These are phyloP conservation scores for Ophiosphaerella korrae DNA, from an alignment of 2,329 filamentous ascomycete species.

Conservation along the genomic window DNA sequence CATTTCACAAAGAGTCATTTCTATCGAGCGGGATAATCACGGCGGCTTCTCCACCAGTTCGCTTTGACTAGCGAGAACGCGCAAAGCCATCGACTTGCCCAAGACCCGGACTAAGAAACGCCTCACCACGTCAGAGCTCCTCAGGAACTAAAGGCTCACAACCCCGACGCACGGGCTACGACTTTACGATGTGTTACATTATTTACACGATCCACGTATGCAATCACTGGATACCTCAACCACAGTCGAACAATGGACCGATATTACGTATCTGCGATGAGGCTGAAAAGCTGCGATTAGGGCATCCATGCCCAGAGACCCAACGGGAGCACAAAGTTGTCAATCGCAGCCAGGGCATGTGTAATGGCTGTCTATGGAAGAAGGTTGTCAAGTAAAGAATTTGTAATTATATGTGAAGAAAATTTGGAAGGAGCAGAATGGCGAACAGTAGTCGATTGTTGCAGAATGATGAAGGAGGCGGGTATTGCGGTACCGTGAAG, in stretches of 20 bases:
- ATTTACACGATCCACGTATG: constrained; percentile 40
- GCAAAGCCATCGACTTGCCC: not conserved
- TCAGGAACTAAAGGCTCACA: not conserved
- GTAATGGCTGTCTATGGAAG: constrained; percentile 38
- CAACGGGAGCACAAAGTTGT: constrained; percentile 37
- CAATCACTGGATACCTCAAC: constrained; percentile 40
- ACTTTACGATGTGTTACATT: constrained; percentile 36
- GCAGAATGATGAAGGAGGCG: too few relatives aligned
- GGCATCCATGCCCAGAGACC: constrained; percentile 31
- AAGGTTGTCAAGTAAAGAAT: constrained; percentile 18
- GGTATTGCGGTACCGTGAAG: too few relatives aligned
- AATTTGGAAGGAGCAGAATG: not conserved
- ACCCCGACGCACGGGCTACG: not conserved
- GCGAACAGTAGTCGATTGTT: not conserved
- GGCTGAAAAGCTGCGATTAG: constrained; percentile 32
- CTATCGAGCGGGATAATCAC: not conserved
- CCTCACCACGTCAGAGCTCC: not conserved
- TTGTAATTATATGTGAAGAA: not conserved
- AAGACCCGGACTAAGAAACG: not conserved
- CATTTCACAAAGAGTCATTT: not conserved
- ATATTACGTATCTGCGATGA: constrained; percentile 36
- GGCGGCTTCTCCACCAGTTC: too few relatives aligned
- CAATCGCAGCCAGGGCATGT: constrained; percentile 40
- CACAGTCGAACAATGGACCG: constrained; percentile 31
- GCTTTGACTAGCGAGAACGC: too few relatives aligned